Conservation (phyloP, 2,329 filamentous ascomycete genomes). For the Trichoderma sp. region DNA sequence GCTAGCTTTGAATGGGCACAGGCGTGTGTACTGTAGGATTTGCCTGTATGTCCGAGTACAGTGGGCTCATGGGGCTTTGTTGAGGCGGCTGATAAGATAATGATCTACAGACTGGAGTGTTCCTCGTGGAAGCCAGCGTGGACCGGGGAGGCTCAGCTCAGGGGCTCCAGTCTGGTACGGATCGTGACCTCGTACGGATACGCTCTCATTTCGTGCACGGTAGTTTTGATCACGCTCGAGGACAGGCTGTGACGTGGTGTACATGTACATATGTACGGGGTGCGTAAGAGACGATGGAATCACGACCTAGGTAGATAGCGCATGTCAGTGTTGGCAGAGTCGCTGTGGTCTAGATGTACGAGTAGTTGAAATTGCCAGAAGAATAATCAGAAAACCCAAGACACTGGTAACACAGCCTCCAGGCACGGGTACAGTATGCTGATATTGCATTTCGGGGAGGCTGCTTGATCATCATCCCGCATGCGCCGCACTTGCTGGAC, state of each 20-base stretch:
- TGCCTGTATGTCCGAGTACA: neutral
- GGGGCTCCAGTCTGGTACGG: slow-evolving; percentile 3
- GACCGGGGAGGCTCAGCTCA: slow-evolving; percentile 16
- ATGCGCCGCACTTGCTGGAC: neutral
- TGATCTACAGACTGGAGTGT: slow-evolving; percentile 9
- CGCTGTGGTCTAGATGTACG: neutral
- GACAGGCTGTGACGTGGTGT: slow-evolving; percentile 12
- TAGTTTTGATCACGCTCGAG: slow-evolving; percentile 19
- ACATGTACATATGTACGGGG: neutral
- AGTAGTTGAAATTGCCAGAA: neutral
- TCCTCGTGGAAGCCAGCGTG: slow-evolving; percentile 2
- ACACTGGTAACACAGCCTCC: neutral
- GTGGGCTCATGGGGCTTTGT: neutral
- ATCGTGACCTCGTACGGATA: slow-evolving; percentile 4
- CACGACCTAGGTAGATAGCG: neutral
- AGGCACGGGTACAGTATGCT: neutral
- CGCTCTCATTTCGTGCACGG: slow-evolving; percentile 8
- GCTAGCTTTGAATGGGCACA: neutral
- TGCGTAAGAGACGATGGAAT: neutral
- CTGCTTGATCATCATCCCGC: neutral
- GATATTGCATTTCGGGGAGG: neutral
- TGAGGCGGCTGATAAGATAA: slow-evolving; percentile 14
- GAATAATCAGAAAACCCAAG: neutral
- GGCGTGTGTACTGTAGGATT: neutral
- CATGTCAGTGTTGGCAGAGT: neutral